Evolutionary conservation across 306 rosid species (phyloP).

Genomic region (Acmispon strigosus): DNA sequence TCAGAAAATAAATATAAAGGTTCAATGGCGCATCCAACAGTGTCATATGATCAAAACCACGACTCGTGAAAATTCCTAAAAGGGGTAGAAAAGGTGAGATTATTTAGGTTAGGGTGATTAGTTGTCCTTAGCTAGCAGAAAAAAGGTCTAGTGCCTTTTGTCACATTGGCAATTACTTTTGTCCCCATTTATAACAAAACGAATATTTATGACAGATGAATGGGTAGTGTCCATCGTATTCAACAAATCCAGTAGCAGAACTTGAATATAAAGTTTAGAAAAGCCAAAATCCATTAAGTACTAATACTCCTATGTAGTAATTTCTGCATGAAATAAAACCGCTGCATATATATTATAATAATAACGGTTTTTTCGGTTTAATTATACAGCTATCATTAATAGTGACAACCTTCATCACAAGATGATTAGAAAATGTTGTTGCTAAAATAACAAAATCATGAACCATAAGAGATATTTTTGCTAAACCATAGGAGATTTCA

Average conservation of each 20-base stretch:
- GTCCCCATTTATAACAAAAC: slow-evolving; percentile 17
- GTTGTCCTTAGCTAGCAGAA: slow-evolving; percentile 17
- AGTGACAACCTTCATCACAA: too few species aligned
- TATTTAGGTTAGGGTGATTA: slow-evolving; percentile 19
- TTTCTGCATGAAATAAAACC: too few species aligned
- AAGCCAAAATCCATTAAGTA: too few species aligned
- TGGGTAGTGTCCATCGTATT: slow-evolving; percentile 17
- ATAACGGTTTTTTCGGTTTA: too few species aligned
- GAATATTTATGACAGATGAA: not conserved
- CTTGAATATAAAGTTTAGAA: too few species aligned
- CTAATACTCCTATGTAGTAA: too few species aligned
- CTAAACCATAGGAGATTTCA: too few species aligned
- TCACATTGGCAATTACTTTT: slow-evolving; percentile 36
- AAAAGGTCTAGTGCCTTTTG: slow-evolving; percentile 36
- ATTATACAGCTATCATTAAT: too few species aligned
- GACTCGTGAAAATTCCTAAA: slow-evolving; percentile 2
- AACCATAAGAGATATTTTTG: too few species aligned
- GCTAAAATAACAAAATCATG: too few species aligned
- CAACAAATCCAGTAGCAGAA: slow-evolving; percentile 1
- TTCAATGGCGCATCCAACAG: not conserved
- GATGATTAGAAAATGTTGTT: too few species aligned
- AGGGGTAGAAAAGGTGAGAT: slow-evolving; percentile 11
- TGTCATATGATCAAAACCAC: not conserved
- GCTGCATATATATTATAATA: too few species aligned
- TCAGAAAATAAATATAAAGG: not conserved